Conservation (phyloP, 768 basidiomycete genomes). For the Fistulinella prunicolor region DNA sequence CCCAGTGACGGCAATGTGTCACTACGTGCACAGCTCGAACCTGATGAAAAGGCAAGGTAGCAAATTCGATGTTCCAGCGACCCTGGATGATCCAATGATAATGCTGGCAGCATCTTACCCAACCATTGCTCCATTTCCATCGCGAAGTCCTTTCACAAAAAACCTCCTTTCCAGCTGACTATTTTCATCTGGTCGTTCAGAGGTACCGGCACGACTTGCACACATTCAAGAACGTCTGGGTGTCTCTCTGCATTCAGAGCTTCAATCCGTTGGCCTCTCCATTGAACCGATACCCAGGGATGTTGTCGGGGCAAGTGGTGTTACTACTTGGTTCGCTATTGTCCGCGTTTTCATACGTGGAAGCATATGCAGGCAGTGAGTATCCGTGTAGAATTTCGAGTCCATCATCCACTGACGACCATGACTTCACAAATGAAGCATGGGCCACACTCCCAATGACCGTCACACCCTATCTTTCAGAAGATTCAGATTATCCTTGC, state of each 20-base stretch:
- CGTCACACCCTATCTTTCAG: conserved; percentile 15
- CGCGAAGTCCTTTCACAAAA: too few relatives aligned
- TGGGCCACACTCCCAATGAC: conserved; percentile 26
- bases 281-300: neutral
- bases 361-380: conserved; percentile 18
- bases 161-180: too few relatives aligned
- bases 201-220: too few relatives aligned
- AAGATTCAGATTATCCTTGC: conserved; percentile 10
- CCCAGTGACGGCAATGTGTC: too few relatives aligned
- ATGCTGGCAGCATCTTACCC: too few relatives aligned
- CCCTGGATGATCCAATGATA: too few relatives aligned
- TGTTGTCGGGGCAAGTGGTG: neutral
- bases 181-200: too few relatives aligned
- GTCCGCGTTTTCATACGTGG: conserved; percentile 1
- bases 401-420: neutral
- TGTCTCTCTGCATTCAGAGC: neutral
- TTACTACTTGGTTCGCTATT: conserved; percentile 3
- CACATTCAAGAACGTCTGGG: neutral
- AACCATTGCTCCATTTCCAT: too few relatives aligned
- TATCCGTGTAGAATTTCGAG: neutral
- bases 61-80: too few relatives aligned
- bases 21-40: too few relatives aligned
- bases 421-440: conserved; percentile 12
- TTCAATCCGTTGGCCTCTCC: neutral
- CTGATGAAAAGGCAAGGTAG: too few relatives aligned